These are phyloP conservation scores for Cutaneotrichosporon sp. DNA, from an alignment of 1,284 basidiomycete genomes.

Conservation along the genomic window DNA sequence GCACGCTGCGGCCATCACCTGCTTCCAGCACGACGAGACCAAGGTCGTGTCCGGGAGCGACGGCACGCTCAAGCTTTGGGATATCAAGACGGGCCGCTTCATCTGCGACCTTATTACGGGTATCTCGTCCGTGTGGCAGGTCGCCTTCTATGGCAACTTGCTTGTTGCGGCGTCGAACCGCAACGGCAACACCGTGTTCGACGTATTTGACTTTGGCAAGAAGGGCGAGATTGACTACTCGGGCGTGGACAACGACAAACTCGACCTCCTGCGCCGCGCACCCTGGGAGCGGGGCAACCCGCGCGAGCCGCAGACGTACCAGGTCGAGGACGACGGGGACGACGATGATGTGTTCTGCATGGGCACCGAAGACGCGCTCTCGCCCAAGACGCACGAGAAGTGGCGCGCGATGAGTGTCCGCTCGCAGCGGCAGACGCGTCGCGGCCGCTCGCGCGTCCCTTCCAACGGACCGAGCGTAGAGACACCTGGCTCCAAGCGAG, in stretches of 20 bases:
- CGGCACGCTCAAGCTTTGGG: conserved; percentile 97
- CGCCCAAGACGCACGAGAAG: conserved; percentile 6
- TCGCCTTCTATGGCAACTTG: conserved; percentile 87
- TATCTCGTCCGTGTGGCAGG: conserved; percentile 92
- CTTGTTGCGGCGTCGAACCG: conserved; percentile 89
- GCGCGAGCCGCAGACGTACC: conserved; percentile 39
- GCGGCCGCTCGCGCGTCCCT: neutral
- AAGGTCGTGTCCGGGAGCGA: conserved; percentile 92
- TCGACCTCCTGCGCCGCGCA: conserved; percentile 39
- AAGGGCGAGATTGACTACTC: conserved; percentile 19
- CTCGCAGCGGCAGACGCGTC: neutral
- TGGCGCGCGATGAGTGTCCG: conserved; percentile 13
- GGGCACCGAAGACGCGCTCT: neutral
- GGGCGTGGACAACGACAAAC: conserved; percentile 42
- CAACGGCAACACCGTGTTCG: conserved; percentile 64
- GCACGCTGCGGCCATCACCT: conserved; percentile 92
- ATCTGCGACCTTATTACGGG: conserved; percentile 83
- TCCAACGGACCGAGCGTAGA: neutral
- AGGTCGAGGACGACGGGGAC: conserved; percentile 25
- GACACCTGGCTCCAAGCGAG: neutral
- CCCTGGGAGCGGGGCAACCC: conserved; percentile 42
- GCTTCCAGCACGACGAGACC: conserved; percentile 96
- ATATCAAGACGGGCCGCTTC: conserved; percentile 77
- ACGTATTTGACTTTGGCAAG: conserved; percentile 51
- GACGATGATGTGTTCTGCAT: conserved; percentile 5